Evolutionary conservation across 2,329 filamentous ascomycete genomes (phyloP).

Genomic region (Nothophoma quercina): DNA sequence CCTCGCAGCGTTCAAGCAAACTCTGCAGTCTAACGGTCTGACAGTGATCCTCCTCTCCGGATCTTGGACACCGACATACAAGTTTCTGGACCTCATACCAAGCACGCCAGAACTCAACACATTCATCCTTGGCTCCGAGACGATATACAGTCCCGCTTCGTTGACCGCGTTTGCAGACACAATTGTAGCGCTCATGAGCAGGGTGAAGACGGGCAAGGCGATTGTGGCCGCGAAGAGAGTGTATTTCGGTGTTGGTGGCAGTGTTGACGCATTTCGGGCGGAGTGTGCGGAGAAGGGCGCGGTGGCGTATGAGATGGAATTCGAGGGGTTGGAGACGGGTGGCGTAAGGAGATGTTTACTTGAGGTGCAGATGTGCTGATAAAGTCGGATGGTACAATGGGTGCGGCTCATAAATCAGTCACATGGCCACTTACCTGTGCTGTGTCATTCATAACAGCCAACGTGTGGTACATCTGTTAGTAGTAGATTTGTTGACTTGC

Average conservation of each 20-base stretch:
- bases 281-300: slow-evolving; percentile 52
- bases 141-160: slow-evolving; percentile 80
- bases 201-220: slow-evolving; percentile 64
- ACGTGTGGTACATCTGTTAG: too few species aligned
- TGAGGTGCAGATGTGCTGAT: slow-evolving; percentile 53
- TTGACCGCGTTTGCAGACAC: slow-evolving; percentile 73
- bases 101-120: slow-evolving; percentile 49
- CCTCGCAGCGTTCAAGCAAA: slow-evolving; percentile 64
- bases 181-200: slow-evolving; percentile 64
- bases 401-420: too few species aligned
- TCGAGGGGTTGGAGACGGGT: slow-evolving; percentile 51
- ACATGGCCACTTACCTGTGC: too few species aligned
- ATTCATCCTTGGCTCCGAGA: slow-evolving; percentile 75
- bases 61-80: slow-evolving; percentile 68
- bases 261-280: slow-evolving; percentile 74
- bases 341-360: slow-evolving; percentile 58
- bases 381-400: too few species aligned
- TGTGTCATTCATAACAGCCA: too few species aligned
- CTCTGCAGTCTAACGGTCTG: slow-evolving; percentile 61
- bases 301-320: slow-evolving; percentile 59
- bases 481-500: too few species aligned
- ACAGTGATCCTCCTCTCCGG: slow-evolving; percentile 74
- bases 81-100: slow-evolving; percentile 67
- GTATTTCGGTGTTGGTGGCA: slow-evolving; percentile 86
- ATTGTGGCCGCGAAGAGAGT: slow-evolving; percentile 79